Base-by-base conservation (phyloP, 169 alveolate genomes). In the Cyclospora cayetanensis region DNA sequence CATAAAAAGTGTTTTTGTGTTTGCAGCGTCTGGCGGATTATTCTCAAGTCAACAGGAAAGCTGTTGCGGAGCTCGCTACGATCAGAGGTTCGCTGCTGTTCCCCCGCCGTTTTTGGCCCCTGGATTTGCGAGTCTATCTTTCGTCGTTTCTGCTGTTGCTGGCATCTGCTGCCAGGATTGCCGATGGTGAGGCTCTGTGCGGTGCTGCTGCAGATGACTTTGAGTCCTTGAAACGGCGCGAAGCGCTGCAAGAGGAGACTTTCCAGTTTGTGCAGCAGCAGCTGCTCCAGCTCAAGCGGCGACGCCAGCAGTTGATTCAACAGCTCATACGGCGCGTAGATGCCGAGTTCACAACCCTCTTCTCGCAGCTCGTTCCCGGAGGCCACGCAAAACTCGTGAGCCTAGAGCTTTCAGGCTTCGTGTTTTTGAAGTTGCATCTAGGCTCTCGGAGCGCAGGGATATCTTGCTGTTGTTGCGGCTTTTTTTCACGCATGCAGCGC, bases 371-470 rank as follows among this genome's bases (percentile, higher is more conserved):
- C 65, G 70, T 25, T 25, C 88, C 72, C 11, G 88, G 70, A 15
- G 88, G 72, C 0, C 66, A n/a, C 2, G 88, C 88, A 12, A 35
- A 37, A 31, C 53, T 77, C 35, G 88, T 77, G 50, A 77, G 88
- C 5, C n/a, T 31, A 20, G n/a, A 60, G 27, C 11, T 7, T 60
- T 60, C n/a, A 0, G 72, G 72, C 11, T 15, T 60, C 5, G 1
- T 7, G 72, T n/a, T 60, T 60, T 60, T 9, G 72, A n/a, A 12
- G 7, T 12, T 60, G n/a, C 35, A 31, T 9, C 35, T 60, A 31
- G n/a, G n/a, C n/a, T n/a, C 1, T 0, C n/a, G 72, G 20, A 46
- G 0, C 60, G 25, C 25, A 46, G 0, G 60, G 20, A 12, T 60
- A 12, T 12, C 35, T 12, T 60, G 5, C 27, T 12, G 42, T 46